Evolutionary conservation across 2,329 filamentous ascomycete species (phyloP).

Genomic region (Penicillium rolfsii): DNA sequence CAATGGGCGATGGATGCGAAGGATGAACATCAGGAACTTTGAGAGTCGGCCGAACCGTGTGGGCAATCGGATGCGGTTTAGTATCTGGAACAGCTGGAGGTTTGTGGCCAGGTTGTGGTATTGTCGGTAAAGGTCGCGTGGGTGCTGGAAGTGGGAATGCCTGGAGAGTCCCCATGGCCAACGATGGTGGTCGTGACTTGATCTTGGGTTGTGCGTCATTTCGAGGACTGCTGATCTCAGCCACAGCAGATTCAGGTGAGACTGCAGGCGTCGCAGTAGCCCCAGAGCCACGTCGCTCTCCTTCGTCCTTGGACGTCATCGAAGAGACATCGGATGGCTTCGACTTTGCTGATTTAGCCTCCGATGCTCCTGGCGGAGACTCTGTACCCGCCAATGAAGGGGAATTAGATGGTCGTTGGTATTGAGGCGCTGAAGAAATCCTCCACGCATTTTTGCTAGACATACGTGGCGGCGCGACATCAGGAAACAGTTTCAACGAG

Average conservation of each 20-base stretch:
- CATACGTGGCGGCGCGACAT: slow-evolving; percentile 36
- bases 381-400: not conserved
- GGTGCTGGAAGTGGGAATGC: slow-evolving; percentile 43
- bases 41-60: slow-evolving; percentile 4
- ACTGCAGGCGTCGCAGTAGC: not conserved
- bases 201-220: slow-evolving; percentile 7
- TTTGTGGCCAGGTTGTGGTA: slow-evolving; percentile 29
- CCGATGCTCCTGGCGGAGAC: not conserved
- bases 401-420: slow-evolving; percentile 17
- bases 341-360: not conserved
- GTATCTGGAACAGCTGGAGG: slow-evolving; percentile 15
- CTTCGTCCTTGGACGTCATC: not conserved
- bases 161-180: slow-evolving; percentile 35
- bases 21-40: slow-evolving; percentile 8
- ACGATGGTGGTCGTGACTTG: slow-evolving; percentile 27
- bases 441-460: slow-evolving; percentile 36
- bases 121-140: slow-evolving; percentile 38
- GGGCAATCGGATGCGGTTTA: slow-evolving; percentile 12
- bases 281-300: slow-evolving; percentile 10
- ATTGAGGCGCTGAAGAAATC: slow-evolving; percentile 26
- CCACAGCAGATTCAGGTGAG: not conserved
- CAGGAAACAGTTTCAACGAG: slow-evolving; percentile 40
- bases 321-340: not conserved
- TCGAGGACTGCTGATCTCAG: slow-evolving; percentile 3
- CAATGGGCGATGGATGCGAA: slow-evolving; percentile 22